A percentile compares a stretch with the other conserved stretches of the same genome.
These are phyloP conservation scores for Leersia perrieri DNA, from an alignment of 176 grass and related monocot species.

Conservation along the genomic window DNA sequence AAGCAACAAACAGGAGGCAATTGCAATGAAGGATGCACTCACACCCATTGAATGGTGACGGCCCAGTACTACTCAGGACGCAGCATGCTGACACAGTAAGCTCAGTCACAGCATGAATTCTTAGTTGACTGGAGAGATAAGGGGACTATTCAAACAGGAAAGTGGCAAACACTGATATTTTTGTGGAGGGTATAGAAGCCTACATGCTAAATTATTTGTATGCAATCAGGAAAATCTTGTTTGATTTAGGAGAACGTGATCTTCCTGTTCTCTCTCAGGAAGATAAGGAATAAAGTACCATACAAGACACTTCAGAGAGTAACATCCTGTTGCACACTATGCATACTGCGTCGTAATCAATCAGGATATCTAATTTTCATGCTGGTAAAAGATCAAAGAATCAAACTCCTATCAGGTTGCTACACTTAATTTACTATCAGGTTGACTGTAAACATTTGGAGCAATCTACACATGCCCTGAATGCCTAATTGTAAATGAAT, in stretches of 20 bases:
- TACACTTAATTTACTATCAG: not conserved
- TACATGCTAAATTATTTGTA: not conserved
- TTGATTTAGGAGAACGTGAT: not conserved
- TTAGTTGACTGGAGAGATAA: not conserved
- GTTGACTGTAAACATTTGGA: not conserved
- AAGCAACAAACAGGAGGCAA: no score
- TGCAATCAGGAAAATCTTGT: not conserved
- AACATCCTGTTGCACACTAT: not conserved
- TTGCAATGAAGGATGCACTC: no score
- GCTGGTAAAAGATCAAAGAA: conserved; percentile 3
- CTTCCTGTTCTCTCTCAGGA: not conserved
- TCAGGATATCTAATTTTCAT: not conserved
- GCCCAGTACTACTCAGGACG: no score
- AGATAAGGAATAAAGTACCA: not conserved
- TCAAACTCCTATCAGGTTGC: not conserved
- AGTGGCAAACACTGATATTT: not conserved
- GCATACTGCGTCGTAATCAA: not conserved
- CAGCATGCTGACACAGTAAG: not conserved
- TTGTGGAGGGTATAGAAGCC: not conserved
- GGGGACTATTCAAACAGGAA: not conserved
- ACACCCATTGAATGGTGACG: no score
- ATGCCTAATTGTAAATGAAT: not conserved
- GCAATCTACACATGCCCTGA: not conserved
- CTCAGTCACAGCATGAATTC: not conserved
- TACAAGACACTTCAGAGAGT: not conserved